phyloP scores from a whole-genome alignment of 192 early-diverging fungal species.

The Allomyces arbusculus region DNA sequence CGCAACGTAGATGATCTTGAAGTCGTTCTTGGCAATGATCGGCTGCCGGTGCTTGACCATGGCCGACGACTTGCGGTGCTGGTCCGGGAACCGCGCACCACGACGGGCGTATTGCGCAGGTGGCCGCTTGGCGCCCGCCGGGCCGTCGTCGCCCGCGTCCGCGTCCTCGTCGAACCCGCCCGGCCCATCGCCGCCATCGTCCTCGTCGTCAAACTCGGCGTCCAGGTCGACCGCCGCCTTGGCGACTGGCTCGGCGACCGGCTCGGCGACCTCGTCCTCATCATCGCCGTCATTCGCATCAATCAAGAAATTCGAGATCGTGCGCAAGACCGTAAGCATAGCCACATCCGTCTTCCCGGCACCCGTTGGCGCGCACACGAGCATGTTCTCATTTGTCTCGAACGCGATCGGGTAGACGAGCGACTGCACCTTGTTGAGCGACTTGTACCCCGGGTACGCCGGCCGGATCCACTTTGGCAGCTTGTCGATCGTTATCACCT shows the following conservation, averaged over 20 bases:
- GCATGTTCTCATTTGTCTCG: conserved; percentile 91
- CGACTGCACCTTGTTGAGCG: conserved; percentile 86
- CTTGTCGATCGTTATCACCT: conserved; percentile 34
- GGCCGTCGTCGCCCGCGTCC: too few species aligned
- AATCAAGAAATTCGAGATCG: conserved; percentile 38
- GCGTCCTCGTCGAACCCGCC: too few species aligned
- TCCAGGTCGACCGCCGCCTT: not conserved
- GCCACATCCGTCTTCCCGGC: conserved; percentile 97
- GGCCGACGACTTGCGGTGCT: not conserved
- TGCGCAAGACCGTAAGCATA: conserved; percentile 74
- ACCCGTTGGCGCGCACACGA: conserved; percentile 95
- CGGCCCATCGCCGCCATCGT: too few species aligned
- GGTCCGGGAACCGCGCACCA: not conserved
- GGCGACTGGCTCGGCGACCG: not conserved
- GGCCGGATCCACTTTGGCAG: conserved; percentile 13
- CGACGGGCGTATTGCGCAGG: too few species aligned
- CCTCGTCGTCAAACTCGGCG: not conserved
- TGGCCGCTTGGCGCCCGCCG: too few species aligned
- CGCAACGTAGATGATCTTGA: conserved; percentile 97
- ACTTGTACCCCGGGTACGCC: conserved; percentile 36
- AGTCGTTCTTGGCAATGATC: conserved; percentile 61
- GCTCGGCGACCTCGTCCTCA: conserved; percentile 1
- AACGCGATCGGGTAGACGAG: conserved; percentile 87
- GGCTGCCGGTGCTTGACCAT: conserved; percentile 5
- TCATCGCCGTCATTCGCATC: conserved; percentile 1